Conservation (phyloP, 345 rosid genomes). For the Ceriops tagal region DNA sequence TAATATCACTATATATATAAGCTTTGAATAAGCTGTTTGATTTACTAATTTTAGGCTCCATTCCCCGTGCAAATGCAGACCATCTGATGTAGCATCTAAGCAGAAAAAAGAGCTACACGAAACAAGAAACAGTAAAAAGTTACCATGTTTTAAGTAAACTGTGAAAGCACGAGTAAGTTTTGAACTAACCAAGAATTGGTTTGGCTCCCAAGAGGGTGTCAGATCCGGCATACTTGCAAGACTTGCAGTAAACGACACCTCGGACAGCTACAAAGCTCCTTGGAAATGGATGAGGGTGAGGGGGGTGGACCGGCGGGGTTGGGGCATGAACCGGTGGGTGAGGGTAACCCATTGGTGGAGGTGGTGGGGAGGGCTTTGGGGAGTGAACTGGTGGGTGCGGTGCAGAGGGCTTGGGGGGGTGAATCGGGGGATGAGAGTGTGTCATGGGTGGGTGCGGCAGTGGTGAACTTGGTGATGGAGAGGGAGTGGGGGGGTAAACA, state of each 20-base stretch:
- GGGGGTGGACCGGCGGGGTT: slow-evolving; percentile 28
- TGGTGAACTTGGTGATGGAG: slow-evolving; percentile 18
- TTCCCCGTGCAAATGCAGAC: no score
- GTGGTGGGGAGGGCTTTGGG: slow-evolving; percentile 16
- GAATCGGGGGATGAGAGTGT: slow-evolving; percentile 4
- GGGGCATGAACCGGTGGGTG: slow-evolving; percentile 24
- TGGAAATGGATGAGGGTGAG: slow-evolving; percentile 21
- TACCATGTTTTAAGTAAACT: not conserved
- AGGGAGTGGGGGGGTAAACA: slow-evolving; percentile 1
- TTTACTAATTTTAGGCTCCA: no score
- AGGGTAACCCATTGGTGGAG: not conserved
- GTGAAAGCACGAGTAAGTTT: not conserved
- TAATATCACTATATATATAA: no score
- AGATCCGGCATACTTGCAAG: slow-evolving; percentile 65
- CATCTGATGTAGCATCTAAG: not conserved
- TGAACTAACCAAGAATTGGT: slow-evolving; percentile 52
- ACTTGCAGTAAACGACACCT: slow-evolving; percentile 81
- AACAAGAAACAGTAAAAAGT: no score
- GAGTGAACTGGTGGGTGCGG: slow-evolving; percentile 30
- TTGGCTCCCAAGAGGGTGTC: slow-evolving; percentile 61
- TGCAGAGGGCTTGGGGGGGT: slow-evolving; percentile 12
- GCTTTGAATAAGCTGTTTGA: no score
- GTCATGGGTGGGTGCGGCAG: slow-evolving; percentile 13
- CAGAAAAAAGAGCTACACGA: not conserved
- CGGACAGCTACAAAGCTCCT: slow-evolving; percentile 66